Evolutionary conservation across 441 rosid genomes (phyloP), one percentile per base, ranked within the genome.

Genomic region (Biscutella laevigata): DNA sequence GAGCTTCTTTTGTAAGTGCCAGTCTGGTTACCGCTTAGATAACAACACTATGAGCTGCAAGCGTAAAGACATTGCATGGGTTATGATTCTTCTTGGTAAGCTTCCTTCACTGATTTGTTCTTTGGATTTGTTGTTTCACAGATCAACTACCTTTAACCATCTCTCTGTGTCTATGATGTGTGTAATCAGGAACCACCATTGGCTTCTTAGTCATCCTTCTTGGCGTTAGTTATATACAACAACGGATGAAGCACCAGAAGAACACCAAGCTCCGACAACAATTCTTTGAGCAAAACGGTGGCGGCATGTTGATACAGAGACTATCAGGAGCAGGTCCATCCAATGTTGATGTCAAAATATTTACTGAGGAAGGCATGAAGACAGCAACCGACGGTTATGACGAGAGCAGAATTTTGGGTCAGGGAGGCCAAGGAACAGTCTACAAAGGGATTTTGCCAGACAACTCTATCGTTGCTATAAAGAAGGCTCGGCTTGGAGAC

Each of bases 361-460:
- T 51, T 34, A 41, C 44, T 9, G 66, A 61, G 44, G 35, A 25
- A 42, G 29, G 29, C 0, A 24, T 61, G 58, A 61, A 24, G 22
- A 4, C 5, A 41, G 59, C 66, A 15, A 61, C 59, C 6, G 26
- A 51, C 16, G 22, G 16, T 51, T 61, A 61, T 41, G 29, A 51
- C 1, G 38, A 61, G 1, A 61, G 59, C 15, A 51, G 30, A 17
- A 61, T 61, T 37, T 1, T 61, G 0, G 66, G 66, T 0, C 46
- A 61, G 37, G 66, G 66, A 27, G 59, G 67, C 24, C 60, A 52
- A n/a, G 58, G 65, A 41, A 59, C 57, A 49, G 57, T 59, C 3
- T 59, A 48, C 33, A 59, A 49, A 59, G 64, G 57, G 2, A 30
- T 60, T 2, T n/a, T 60, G 0, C 50, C 57, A 0, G 57, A 60